Base-by-base conservation (phyloP, 768 basidiomycete genomes). In the Boletus vermiculosoides region DNA sequence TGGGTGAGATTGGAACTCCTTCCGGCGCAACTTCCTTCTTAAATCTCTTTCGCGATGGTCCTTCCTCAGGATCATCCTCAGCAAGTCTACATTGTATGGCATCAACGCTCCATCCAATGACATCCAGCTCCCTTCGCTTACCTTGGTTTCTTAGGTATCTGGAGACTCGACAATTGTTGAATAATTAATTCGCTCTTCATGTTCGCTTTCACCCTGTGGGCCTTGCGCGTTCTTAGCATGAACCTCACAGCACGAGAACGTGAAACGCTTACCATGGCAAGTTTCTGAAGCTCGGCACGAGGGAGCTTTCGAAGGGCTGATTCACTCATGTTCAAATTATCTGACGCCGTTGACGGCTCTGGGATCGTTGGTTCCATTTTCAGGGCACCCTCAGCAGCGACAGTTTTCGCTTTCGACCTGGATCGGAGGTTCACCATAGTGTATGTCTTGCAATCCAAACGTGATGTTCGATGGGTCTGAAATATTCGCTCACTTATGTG, bases 121-220 rank as follows among this genome's bases (percentile, higher is more conserved):
- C 12, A 7, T 51, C 16, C 13, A 34, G 7, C n/a, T 23, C 12
- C n/a, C 16, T 13, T 34, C 4, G 50, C 52, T 59, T 20, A 66
- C 68, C 60, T 52, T 33, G 20, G 9, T 11, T 39, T 59, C 60
- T 63, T 60, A 15, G 46, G 46, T 25, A 16, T 20, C 40, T 55
- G 55, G 25, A 62, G 41, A 42, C 48, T 59, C n/a, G 51, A 45
- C 33, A 73, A n/a, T 22, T 52, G 57, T 45, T 30, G 60, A 10
- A 72, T 63, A n/a, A 71, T 69, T 11, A 42, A 12, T 25, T 69
- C 64, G 36, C 60, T 72, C 57, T 69, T 71, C 34, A 54, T 44
- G 34, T 73, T 71, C 6, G 63, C 65, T 36, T 59, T 67, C 5
- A 69, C 58, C 30, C 54, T 57, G 44, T 68, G 45, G 18, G 50